Conservation (phyloP, 2,329 filamentous ascomycete genomes). For the Colletotrichum godetiae region DNA sequence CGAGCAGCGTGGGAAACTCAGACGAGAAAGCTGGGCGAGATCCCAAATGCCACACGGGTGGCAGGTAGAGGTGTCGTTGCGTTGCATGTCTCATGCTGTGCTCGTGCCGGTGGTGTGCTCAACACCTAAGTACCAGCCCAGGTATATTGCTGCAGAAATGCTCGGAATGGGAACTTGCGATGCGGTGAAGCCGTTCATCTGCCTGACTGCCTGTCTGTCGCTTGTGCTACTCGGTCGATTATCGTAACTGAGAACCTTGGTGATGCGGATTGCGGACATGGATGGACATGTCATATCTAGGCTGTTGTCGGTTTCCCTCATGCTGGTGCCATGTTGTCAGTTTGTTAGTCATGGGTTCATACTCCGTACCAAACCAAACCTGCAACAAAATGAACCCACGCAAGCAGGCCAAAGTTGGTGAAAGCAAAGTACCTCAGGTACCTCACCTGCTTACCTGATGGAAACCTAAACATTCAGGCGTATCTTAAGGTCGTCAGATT, state of each 20-base stretch:
- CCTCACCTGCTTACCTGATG: too few species aligned
- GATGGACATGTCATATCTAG: background rate
- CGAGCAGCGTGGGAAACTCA: background rate
- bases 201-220: background rate
- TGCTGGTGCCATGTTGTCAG: background rate
- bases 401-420: background rate
- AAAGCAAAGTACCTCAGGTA: background rate
- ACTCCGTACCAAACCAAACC: background rate
- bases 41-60: background rate
- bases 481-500: background rate
- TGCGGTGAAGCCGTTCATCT: too few species aligned
- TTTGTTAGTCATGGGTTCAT: background rate
- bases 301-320: background rate
- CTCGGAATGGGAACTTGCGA: background rate
- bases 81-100: conserved; percentile 10
- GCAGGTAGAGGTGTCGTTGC: background rate
- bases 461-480: too few species aligned
- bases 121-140: background rate
- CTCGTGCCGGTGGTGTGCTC: background rate
- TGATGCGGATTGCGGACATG: background rate
- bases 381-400: background rate
- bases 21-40: conserved; percentile 5
- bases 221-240: background rate
- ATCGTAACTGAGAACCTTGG: background rate
- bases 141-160: background rate